Evolutionary conservation across 345 rosid species (phyloP).

Genomic region (Arabidopsis thaliana): TAIR10.1 NC_003076.8:23880001-23880500

Average conservation of each 20-base stretch:
- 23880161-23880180: slow-evolving; percentile 27
- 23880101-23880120: neutral
- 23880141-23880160: neutral
- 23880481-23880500: slow-evolving; percentile 94
- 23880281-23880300: slow-evolving; percentile 90
- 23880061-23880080: slow-evolving; percentile 38
- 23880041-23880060: slow-evolving; percentile 43
- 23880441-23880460: slow-evolving; percentile 89
- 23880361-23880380: slow-evolving; percentile 96
- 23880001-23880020: slow-evolving; percentile 44
- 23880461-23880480: slow-evolving; percentile 90
- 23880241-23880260: slow-evolving; percentile 33
- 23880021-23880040: slow-evolving; percentile 36
- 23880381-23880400: slow-evolving; percentile 93
- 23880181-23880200: slow-evolving; percentile 12
- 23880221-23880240: neutral
- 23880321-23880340: slow-evolving; percentile 88
- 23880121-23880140: neutral
- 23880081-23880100: slow-evolving; percentile 35
- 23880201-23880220: slow-evolving; percentile 1
- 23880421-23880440: slow-evolving; percentile 89
- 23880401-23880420: slow-evolving; percentile 91
- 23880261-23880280: slow-evolving; percentile 66
- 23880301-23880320: slow-evolving; percentile 88
- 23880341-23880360: slow-evolving; percentile 88